Base-by-base conservation (phyloP, 306 rosid genomes). In the Ormosia emarginata region DNA sequence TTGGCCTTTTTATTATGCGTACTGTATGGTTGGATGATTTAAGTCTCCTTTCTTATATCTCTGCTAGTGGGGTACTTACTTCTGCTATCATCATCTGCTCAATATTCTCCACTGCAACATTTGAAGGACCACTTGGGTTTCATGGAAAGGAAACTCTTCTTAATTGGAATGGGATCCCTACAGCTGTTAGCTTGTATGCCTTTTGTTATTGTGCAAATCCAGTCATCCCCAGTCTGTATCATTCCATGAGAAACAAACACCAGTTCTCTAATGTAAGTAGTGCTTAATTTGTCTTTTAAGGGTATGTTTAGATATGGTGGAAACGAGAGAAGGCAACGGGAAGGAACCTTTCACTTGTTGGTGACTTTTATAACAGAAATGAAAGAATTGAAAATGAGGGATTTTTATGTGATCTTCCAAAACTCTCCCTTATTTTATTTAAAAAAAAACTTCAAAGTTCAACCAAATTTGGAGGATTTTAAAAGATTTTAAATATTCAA, bases 141-240 rank as follows among this genome's bases (percentile, higher is more conserved):
- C 83, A 85, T 71, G 82, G 80, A 17, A 67, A 81, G 77, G 95
- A 97, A 1, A 70, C 66, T 30, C 71, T 85, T 6, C 3, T 93
- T 12, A 82, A 86, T 50, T 91, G 86, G 95, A 82, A 57, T 49
- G 98, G 97, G 0, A 66, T 90, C 58, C 95, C 95, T 1, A 90
- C 90, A 3, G 78, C 97, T 13, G 80, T 93, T 62, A 91, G 94
- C 88, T 89, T 95, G 64, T 93, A 77, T 57, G 92, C 95, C 17
- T 95, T 95, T 36, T 95, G 97, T 71, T 93, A 90, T 11, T 91
- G 98, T 74, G 97, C 97, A 0, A 98, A 95, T 80, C 95, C 99
- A 0, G 92, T 93, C 52, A 93, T 95, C 59, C 99, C 98, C 6
- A 89, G 95, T 5, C 80, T 95, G 49, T 91, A 91, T 86, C 90